Evolutionary conservation across 208 protist species (phyloP), one percentile per base, ranked within the genome.

Genomic region (Wallacemonas sp.): DNA sequence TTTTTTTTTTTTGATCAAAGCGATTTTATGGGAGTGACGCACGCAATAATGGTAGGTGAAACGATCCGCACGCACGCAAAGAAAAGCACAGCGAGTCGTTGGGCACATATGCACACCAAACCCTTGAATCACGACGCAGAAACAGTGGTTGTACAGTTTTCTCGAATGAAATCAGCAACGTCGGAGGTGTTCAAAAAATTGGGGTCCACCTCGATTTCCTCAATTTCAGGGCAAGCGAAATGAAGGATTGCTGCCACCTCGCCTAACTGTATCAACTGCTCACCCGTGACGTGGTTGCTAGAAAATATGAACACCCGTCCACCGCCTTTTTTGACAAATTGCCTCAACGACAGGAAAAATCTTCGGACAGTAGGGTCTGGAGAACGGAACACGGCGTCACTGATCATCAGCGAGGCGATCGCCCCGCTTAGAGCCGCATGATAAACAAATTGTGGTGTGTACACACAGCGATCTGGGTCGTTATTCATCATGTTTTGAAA

Each of bases 401-500:
- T 95, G 17, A 99, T 70, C 70, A 99, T 84, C 2, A 99, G 75
- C 0, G 62, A 79, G 14, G 83, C 68, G 2, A 99, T 68, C 0
- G 96, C 96, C 6, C 86, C 79, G 22, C 78, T 53, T 30, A 97
- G 67, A 34, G 69, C 83, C 11, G 97, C 97, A 24, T 79, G 65
- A 49, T 85, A 84, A 8, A 98, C 95, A 42, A 90, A 88, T 41
- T 94, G 77, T 19, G 77, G 85, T 0, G 97, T 98, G 76, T 99
- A 99, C 19, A 97, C 89, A 58, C 93, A 97, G 22, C 77, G 63
- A 70, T 97, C 84, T 0, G 88, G 88, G 51, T 97, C 80, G 1
- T 75, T 71, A 70, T 90, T 93, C 61, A 99, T 80, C 33, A 90
- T 97, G n/a, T 88, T 68, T 49, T 97, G 97, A 68, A 99, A 99